phyloP scores from a whole-genome alignment of 176 grass and related monocot genomes.

The Cocos nucifera region DNA sequence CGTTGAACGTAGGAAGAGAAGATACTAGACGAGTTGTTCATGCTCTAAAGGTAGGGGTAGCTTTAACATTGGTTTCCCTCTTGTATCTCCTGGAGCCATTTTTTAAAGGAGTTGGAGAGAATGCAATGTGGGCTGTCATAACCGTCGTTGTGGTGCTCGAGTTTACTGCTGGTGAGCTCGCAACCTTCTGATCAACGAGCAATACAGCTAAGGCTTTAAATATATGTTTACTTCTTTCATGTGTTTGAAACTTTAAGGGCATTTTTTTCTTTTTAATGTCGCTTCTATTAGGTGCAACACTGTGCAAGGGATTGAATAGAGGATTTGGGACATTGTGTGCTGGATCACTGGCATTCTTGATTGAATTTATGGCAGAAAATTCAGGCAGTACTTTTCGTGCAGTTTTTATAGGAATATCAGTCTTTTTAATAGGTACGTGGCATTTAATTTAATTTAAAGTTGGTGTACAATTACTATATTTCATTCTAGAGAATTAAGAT shows the following conservation, averaged over 20 bases:
- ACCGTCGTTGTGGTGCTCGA: constrained; percentile 90
- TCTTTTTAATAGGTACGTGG: constrained; percentile 68
- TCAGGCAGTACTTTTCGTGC: constrained; percentile 45
- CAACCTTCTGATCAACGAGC: neutral
- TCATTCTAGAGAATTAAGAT: too few species aligned
- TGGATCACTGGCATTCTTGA: constrained; percentile 72
- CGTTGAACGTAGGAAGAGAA: constrained; percentile 50
- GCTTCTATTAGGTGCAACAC: constrained; percentile 50
- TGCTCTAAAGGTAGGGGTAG: constrained; percentile 67
- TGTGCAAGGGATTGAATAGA: constrained; percentile 96
- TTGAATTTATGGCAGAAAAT: constrained; percentile 60
- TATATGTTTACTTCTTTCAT: neutral
- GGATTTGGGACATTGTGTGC: constrained; percentile 73
- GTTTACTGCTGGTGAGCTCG: constrained; percentile 74
- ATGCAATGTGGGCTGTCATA: constrained; percentile 98
- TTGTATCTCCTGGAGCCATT: constrained; percentile 73
- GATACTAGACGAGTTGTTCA: constrained; percentile 68
- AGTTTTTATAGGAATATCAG: constrained; percentile 60
- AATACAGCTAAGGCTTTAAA: too few species aligned
- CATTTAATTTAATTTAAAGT: too few species aligned
- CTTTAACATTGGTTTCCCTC: constrained; percentile 68
- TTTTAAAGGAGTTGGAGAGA: constrained; percentile 64
- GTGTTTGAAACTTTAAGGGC: too few species aligned
- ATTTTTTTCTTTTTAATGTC: neutral
- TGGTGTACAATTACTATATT: neutral